Conservation (phyloP, 179 eudicot genomes). For the Patellifolia procumbens region DNA sequence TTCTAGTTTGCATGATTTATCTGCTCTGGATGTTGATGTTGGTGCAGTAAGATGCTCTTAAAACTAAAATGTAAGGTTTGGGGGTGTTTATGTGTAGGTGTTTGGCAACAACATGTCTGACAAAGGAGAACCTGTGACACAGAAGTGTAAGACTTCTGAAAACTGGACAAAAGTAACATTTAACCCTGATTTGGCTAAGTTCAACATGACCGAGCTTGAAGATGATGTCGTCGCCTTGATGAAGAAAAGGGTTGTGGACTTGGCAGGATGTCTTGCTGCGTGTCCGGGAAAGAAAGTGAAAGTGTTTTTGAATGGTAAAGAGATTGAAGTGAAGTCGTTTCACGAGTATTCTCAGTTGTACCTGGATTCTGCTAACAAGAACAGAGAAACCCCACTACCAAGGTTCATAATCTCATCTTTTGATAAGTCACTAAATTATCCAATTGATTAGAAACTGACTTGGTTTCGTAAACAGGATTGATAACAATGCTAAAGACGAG, state of each 20-base stretch:
- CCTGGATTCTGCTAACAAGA: constrained; percentile 43
- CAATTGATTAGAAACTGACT: not conserved
- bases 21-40: not conserved
- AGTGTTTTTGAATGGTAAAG: constrained; percentile 63
- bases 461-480: constrained; percentile 37
- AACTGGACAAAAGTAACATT: constrained; percentile 97
- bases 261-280: constrained; percentile 88
- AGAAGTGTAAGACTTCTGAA: constrained; percentile 67
- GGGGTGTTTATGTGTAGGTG: constrained; percentile 48
- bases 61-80: not conserved
- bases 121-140: constrained; percentile 61
- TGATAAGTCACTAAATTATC: too few relatives aligned
- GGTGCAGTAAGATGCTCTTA: not conserved
- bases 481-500: constrained; percentile 43
- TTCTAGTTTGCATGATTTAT: not conserved
- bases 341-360: constrained; percentile 70
- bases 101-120: constrained; percentile 72
- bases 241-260: constrained; percentile 84
- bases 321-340: constrained; percentile 71
- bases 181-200: constrained; percentile 81
- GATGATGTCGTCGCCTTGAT: constrained; percentile 89
- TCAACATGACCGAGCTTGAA: constrained; percentile 69
- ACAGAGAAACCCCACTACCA: constrained; percentile 39
- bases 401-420: constrained; percentile 40
- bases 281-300: constrained; percentile 78